Evolutionary conservation across 179 eudicot genomes (phyloP), one percentile per base, ranked within the genome.

Genomic region (Vitellaria paradoxa): DNA sequence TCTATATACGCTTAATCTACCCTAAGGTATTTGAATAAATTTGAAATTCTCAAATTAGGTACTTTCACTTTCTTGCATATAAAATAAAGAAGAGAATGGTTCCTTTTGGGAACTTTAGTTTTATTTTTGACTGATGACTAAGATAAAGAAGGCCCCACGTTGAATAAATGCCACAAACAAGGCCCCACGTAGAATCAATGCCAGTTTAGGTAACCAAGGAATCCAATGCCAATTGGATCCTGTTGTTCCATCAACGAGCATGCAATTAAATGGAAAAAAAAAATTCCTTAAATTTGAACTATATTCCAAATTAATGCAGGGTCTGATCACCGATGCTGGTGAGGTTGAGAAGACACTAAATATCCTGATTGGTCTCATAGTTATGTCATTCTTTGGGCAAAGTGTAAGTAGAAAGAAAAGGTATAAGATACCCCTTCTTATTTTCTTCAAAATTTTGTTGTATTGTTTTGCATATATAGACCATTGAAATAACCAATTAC

Each of bases 371-470:
- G 92, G 90, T 57, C 74, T 87, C 72, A 65, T 89, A 49, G 81
- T 89, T 52, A 81, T 89, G 75, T 87, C 92, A 64, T 84, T 85
- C 75, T 30, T n/a, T 89, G 6, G 78, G 82, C 77, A 84, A 83
- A 79, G 45, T 75, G 5, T 76, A 30, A 30, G 37, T 83, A 17
- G 83, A 84, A 55, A 85, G 68, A 8, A 85, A 77, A 82, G 87
- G 89, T 87, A 81, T 40, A 5, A 50, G n/a, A 2, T 17, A 15
- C 14, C 21, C 21, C 14, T 24, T 24, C 42, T 5, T 56, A 71
- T 26, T 56, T 18, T 18, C 2, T 73, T 30, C 30, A 73, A 5
- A n/a, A n/a, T 9, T 74, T 61, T 74, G 7, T 60, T 70, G 20
- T 23, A 49, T 49, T 24, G 59, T n/a, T n/a, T n/a, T 50, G 18